Conservation (phyloP, 2,329 filamentous ascomycete species). For the Sclerotinia glacialis region DNA sequence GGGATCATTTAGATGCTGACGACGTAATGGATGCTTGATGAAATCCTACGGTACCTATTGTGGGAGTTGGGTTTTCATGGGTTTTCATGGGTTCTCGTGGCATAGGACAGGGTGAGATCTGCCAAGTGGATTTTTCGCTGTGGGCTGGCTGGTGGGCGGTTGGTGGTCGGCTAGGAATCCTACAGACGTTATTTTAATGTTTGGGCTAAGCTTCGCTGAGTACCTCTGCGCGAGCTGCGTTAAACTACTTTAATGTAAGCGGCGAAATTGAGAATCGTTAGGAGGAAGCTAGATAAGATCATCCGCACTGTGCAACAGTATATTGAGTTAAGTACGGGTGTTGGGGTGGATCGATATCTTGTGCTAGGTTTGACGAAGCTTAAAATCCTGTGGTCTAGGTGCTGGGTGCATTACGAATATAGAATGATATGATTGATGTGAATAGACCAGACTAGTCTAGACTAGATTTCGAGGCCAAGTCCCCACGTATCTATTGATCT, state of each 20-base stretch:
- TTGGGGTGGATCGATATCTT: not conserved
- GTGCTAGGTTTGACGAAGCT: not conserved
- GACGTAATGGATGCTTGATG: too few relatives aligned
- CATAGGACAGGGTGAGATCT: conserved; percentile 1
- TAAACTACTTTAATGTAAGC: not conserved
- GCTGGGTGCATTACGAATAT: not conserved
- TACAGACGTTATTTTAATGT: conserved; percentile 22
- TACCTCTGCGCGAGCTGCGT: not conserved
- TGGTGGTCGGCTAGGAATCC: not conserved
- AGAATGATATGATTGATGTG: not conserved
- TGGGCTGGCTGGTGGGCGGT: not conserved
- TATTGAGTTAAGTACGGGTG: not conserved
- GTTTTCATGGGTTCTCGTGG: not conserved
- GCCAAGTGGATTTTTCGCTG: not conserved
- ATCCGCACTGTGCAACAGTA: not conserved
- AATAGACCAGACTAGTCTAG: not conserved
- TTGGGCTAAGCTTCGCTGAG: not conserved
- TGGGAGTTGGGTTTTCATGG: not conserved
- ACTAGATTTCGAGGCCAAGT: not conserved
- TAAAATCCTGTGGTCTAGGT: not conserved
- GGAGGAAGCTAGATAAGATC: not conserved
- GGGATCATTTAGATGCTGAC: not conserved
- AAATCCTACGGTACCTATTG: conserved; percentile 10
- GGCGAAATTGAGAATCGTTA: not conserved
- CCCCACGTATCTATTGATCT: too few relatives aligned